A percentile compares a stretch with the other conserved stretches of the same genome.
These are phyloP conservation scores for barley (Hordeum vulgare) DNA, from an alignment of 176 grass and related monocot species.

Conservation along the genomic window DNA sequence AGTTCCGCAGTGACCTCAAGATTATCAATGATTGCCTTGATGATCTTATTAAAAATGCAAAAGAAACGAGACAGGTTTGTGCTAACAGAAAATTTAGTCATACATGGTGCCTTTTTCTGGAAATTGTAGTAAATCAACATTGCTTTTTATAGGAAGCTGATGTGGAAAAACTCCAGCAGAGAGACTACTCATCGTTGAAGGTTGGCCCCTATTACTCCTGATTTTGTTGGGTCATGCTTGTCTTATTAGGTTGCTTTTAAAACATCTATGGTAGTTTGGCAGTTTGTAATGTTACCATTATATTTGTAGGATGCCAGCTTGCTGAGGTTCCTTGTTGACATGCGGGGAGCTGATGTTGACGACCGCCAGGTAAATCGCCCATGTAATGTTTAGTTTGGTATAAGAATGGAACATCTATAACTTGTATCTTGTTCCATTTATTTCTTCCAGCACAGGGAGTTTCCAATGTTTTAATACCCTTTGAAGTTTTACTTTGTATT, in stretches of 20 bases:
- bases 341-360: conserved; percentile 88
- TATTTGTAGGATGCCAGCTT: conserved; percentile 82
- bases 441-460: background rate
- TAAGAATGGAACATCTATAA: background rate
- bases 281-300: background rate
- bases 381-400: background rate
- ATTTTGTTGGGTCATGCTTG: conserved; percentile 5
- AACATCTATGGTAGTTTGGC: background rate
- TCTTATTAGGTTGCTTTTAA: background rate
- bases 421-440: background rate
- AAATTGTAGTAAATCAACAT: background rate
- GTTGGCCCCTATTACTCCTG: conserved; percentile 31
- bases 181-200: conserved; percentile 94
- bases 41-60: conserved; percentile 88
- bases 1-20: conserved; percentile 83
- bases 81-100: background rate
- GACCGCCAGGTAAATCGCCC: conserved; percentile 67
- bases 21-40: conserved; percentile 94
- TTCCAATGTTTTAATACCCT: background rate
- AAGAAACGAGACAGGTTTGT: conserved; percentile 85
- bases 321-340: conserved; percentile 95
- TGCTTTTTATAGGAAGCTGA: conserved; percentile 61
- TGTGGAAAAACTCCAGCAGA: conserved; percentile 96
- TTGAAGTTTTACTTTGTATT: background rate
- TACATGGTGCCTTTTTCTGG: conserved; percentile 10